Base-by-base conservation (phyloP, 352 stramenopile genomes). In the Achlya hypogyna region DNA sequence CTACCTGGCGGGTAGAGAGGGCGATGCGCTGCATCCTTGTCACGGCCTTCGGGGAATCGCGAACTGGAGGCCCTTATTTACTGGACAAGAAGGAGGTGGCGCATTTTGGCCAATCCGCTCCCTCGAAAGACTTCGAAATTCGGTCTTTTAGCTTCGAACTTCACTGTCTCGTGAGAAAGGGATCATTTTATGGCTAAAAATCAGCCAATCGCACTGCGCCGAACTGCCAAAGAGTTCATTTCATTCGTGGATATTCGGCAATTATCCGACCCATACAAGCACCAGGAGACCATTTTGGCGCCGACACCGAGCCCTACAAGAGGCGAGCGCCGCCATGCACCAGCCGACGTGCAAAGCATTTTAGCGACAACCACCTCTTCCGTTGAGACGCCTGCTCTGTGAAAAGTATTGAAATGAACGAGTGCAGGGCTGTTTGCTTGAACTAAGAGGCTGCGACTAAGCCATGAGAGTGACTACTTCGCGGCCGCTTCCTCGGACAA, bases 391-490 rank as follows among this genome's bases (percentile, higher is more conserved):
- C n/a, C n/a, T n/a, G n/a, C n/a, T n/a, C n/a, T n/a, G n/a, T n/a
- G n/a, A n/a, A n/a, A n/a, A n/a, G n/a, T n/a, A n/a, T n/a, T n/a
- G n/a, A n/a, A n/a, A n/a, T n/a, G n/a, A n/a, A n/a, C n/a, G n/a
- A n/a, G n/a, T n/a, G n/a, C n/a, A n/a, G n/a, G n/a, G n/a, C n/a
- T n/a, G n/a, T n/a, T n/a, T n/a, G n/a, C n/a, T n/a, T n/a, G n/a
- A n/a, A n/a, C n/a, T n/a, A n/a, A n/a, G n/a, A n/a, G n/a, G n/a
- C n/a, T n/a, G n/a, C n/a, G 14, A 0, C 34, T 52, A 67, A 18
- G 60, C 60, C 4, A 59, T 35, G 6, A 67, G 42, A 9, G 60
- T 67, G 10, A 67, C 60, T 12, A 67, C 60, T 67, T 67, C 60
- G 32, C 60, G 60, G 42, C 60, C 60, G 23, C 60, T 67, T 31